Conservation (phyloP, 345 rosid species). For the Eucalyptus pauciflora region DNA sequence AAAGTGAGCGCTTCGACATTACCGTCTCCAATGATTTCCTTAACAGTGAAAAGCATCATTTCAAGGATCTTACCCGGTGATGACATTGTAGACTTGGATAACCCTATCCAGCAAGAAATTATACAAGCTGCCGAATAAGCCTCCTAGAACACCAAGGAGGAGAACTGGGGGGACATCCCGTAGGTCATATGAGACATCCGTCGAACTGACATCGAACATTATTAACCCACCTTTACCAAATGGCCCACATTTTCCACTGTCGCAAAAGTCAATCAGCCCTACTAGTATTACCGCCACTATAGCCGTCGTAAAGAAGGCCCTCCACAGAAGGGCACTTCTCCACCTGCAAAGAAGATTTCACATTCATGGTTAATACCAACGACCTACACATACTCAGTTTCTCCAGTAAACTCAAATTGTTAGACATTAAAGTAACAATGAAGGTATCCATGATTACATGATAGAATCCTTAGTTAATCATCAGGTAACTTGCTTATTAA, state of each 20-base stretch:
- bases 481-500: background rate
- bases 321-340: conserved; percentile 88
- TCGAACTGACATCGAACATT: conserved; percentile 76
- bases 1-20: background rate
- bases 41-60: background rate
- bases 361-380: background rate
- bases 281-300: conserved; percentile 75
- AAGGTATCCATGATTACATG: background rate
- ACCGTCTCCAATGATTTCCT: background rate
- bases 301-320: conserved; percentile 84
- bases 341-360: conserved; percentile 35
- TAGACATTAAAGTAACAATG: background rate
- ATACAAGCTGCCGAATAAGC: conserved; percentile 69
- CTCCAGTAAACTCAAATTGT: background rate
- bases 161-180: conserved; percentile 68
- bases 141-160: conserved; percentile 73
- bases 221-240: conserved; percentile 92
- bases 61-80: conserved; percentile 50
- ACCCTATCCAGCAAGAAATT: conserved; percentile 62
- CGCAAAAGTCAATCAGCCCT: conserved; percentile 73
- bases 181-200: conserved; percentile 50
- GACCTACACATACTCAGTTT: background rate
- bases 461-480: background rate
- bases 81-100: conserved; percentile 47
- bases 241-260: conserved; percentile 71